Evolutionary conservation across 2,329 filamentous ascomycete species (phyloP), one percentile per base, ranked within the genome.

Genomic region (Biscogniauxia marginata): DNA sequence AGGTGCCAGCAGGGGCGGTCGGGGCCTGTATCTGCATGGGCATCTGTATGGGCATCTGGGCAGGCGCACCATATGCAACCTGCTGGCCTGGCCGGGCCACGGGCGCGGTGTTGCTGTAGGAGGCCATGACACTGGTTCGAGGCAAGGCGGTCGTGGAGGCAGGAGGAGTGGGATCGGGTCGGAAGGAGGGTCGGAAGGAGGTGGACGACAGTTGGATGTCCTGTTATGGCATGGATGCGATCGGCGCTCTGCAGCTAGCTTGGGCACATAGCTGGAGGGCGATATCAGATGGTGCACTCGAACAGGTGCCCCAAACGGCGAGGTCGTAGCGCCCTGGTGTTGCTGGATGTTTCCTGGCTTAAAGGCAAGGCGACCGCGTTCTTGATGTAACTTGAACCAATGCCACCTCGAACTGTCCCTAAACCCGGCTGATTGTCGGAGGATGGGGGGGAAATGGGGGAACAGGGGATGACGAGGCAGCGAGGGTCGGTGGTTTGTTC

Each of bases 1-100:
- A 98, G 58, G 93, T 98, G 64, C 95, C 95, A 53, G 86, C 84
- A n/a, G 90, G 86, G 53, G 80, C 80, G 46, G 75, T 57, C 8
- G 66, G 65, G 50, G 54, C 62, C 44, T 67, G 69, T 19, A 67
- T 63, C 64, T 54, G 71, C 49, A 56, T 68, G 48, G 71, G 65
- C 59, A 76, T 72, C 30, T 75, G 66, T 61, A 75, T 72, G 23
- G 74, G 72, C 2, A 57, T 23, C 50, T 60, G 61, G 2, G 23
- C 19, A 45, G 52, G 47, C 52, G 75, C 72, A 58, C 74, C 76
- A 69, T 81, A 81, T 55, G 73, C 59, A 56, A 56, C 59, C 51
- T 65, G 74, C 55, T 78, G 76, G 52, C 72, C 73, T 54, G 69
- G 72, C 63, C 75, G 78, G 65, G 66, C 61, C 63, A 67, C 63